These are phyloP conservation scores for Elsinoe necatrix DNA, from an alignment of 2,329 filamentous ascomycete genomes.

Conservation along the genomic window DNA sequence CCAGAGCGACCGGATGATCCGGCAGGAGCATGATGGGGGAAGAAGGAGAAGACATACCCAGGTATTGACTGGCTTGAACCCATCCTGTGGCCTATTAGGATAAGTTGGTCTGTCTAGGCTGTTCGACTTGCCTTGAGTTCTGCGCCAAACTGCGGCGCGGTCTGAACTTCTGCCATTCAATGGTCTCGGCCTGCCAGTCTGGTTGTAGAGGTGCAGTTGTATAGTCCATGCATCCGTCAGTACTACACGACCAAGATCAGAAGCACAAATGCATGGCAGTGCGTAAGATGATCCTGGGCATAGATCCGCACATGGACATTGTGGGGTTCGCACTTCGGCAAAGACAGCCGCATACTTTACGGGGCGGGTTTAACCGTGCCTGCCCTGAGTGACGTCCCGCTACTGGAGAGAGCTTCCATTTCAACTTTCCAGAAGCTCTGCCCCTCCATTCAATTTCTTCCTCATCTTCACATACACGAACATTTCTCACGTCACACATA, in stretches of 20 bases:
- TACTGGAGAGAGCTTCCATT: neutral
- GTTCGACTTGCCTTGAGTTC: conserved; percentile 70
- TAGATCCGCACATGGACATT: neutral
- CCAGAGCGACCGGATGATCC: neutral
- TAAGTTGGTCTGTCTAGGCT: neutral
- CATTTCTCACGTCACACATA: neutral
- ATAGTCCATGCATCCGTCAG: neutral
- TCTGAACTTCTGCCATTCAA: conserved; percentile 72
- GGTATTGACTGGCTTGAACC: conserved; percentile 86
- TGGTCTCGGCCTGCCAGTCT: neutral
- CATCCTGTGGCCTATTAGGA: conserved; percentile 56
- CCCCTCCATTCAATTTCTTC: conserved; percentile 4
- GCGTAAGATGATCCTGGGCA: neutral
- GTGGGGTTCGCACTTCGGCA: conserved; percentile 3
- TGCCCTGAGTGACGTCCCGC: conserved; percentile 9
- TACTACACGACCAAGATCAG: neutral
- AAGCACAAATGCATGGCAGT: neutral
- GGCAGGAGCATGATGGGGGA: neutral
- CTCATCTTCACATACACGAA: neutral
- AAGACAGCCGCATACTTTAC: neutral
- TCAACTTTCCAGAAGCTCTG: conserved; percentile 3
- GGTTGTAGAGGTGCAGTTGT: neutral
- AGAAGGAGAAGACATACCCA: conserved; percentile 50
- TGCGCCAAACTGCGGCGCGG: conserved; percentile 77
- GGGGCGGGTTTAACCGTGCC: conserved; percentile 1